Percentiles rank a stretch among this genome's conserved stretches.
phyloP scores from a whole-genome alignment of 75 land plant genomes.

The Selaginella moellendorffii region DNA sequence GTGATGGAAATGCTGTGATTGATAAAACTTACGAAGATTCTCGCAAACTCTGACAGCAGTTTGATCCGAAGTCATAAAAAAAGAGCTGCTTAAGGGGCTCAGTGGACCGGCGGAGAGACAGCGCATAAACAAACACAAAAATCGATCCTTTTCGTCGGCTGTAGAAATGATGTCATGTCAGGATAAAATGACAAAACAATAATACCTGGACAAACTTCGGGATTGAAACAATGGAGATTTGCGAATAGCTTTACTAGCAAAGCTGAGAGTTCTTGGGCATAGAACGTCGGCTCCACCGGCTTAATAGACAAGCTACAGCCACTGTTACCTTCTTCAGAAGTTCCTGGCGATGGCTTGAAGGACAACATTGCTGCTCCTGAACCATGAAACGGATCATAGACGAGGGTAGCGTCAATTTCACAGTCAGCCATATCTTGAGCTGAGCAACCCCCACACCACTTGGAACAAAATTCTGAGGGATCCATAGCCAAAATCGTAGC shows the following conservation, averaged over 20 bases:
- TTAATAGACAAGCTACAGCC: slow-evolving; percentile 23
- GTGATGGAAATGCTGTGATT: neutral
- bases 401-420: slow-evolving; percentile 40
- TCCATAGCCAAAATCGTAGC: slow-evolving; percentile 44
- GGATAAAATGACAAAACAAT: neutral
- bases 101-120: slow-evolving; percentile 34
- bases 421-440: slow-evolving; percentile 17
- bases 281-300: slow-evolving; percentile 27
- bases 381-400: slow-evolving; percentile 71
- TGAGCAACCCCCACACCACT: slow-evolving; percentile 56
- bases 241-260: slow-evolving; percentile 86
- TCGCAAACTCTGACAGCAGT: slow-evolving; percentile 52
- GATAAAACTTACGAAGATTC: slow-evolving; percentile 45
- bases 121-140: slow-evolving; percentile 39
- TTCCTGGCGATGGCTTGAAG: slow-evolving; percentile 21
- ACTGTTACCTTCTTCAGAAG: slow-evolving; percentile 23
- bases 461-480: slow-evolving; percentile 52
- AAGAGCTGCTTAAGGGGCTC: slow-evolving; percentile 19
- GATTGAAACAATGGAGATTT: slow-evolving; percentile 82
- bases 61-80: slow-evolving; percentile 25
- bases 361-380: slow-evolving; percentile 66
- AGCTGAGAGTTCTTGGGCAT: slow-evolving; percentile 67
- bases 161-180: slow-evolving; percentile 13
- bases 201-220: slow-evolving; percentile 77
- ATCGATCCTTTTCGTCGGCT: slow-evolving; percentile 76